Base-by-base conservation (phyloP, 352 stramenopile species). In the Plasmopara viticola region DNA sequence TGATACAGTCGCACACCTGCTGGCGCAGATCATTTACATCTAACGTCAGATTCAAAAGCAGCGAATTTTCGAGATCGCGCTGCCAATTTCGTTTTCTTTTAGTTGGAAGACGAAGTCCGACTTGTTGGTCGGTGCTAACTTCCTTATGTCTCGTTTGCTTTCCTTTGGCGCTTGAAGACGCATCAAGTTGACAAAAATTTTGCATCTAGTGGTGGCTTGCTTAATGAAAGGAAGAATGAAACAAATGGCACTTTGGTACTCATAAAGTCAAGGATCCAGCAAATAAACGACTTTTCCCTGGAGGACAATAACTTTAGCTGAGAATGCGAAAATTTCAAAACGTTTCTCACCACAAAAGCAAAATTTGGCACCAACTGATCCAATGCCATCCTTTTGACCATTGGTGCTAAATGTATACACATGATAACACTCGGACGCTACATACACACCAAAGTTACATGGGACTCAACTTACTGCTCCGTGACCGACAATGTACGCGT, bases 1-100 rank as follows among this genome's bases (percentile, higher is more conserved):
- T 48, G 9, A 68, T 17, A 7, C 60, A 66, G 30, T 67, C 48
- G 10, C 58, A 53, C 38, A 73, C 47, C 41, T 73, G 60, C 31
- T 70, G 56, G 8, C 53, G 48, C 4, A 68, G 51, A 5, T 65
- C 48, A 18, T 68, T 72, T 47, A 68, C 43, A 40, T 66, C 58
- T 39, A 71, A 44, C 8, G 51, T 72, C 51, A 72, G 44, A 20
- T 68, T 66, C 15, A 62, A 47, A 6, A 62, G 40, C 4, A 45
- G 39, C 0, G 63, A 68, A 43, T 58, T 33, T 31, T 65, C 56
- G 4, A 15, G 14, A 7, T 57, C 63, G 14, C 66, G 53, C 25
- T 57, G 46, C 48, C 20, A 25, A 25, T 25, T 25, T 25, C 20
- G 20, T 25, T 25, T 25, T 3, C 9, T 59, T 30, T 31, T 53